Conservation (phyloP, 495 filamentous ascomycete genomes). For the Penicillium verhagenii region DNA sequence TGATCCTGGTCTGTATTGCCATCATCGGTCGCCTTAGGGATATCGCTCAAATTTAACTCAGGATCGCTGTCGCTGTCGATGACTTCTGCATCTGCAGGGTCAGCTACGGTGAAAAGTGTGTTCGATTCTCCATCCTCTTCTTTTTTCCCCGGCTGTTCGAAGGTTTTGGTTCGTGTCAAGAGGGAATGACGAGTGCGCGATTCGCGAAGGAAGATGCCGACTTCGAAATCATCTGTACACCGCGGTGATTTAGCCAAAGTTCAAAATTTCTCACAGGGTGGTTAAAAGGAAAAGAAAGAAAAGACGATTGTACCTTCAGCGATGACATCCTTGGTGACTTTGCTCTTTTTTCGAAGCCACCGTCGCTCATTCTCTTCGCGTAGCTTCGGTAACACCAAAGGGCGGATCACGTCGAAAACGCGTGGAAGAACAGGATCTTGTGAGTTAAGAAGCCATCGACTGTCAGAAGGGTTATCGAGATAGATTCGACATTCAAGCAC, state of each 20-base stretch:
- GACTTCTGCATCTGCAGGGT: conserved; percentile 33
- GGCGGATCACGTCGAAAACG: conserved; percentile 79
- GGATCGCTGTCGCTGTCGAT: conserved; percentile 43
- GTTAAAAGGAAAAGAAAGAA: conserved; percentile 8
- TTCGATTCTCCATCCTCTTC: conserved; percentile 48
- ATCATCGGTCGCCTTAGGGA: conserved; percentile 31
- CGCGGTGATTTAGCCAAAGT: neutral
- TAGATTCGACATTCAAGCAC: conserved; percentile 95
- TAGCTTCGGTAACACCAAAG: conserved; percentile 83
- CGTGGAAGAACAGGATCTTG: conserved; percentile 71
- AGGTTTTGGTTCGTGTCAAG: conserved; percentile 75
- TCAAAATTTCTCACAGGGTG: neutral
- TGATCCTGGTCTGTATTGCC: conserved; percentile 4
- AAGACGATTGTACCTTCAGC: conserved; percentile 76
- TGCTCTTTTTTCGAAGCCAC: conserved; percentile 58
- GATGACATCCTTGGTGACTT: conserved; percentile 84
- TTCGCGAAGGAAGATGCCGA: conserved; percentile 89
- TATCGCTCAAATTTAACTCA: conserved; percentile 33
- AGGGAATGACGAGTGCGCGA: conserved; percentile 84
- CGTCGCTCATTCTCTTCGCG: conserved; percentile 78
- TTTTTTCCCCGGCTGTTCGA: conserved; percentile 56
- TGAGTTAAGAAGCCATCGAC: conserved; percentile 74
- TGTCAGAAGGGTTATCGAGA: conserved; percentile 82
- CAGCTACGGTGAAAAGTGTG: conserved; percentile 48
- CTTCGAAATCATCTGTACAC: conserved; percentile 83